These are phyloP conservation scores for Aegilops tauschii DNA, from an alignment of 176 grass and related monocot genomes.

Conservation along the genomic window DNA sequence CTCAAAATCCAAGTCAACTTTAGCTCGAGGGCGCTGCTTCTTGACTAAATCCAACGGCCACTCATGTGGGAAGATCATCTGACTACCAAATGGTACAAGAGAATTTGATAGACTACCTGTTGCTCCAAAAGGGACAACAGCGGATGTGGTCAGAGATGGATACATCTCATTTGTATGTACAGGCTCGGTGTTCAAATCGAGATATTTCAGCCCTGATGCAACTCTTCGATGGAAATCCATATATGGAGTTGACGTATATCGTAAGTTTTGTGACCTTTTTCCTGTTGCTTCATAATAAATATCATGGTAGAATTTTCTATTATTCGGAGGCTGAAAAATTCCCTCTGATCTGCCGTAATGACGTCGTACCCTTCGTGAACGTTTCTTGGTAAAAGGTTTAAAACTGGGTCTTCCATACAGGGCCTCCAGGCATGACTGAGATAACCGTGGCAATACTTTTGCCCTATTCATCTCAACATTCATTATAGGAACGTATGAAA, in stretches of 20 bases:
- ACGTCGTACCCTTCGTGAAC: constrained; percentile 30
- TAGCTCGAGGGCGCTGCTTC: constrained; percentile 52
- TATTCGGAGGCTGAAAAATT: constrained; percentile 4
- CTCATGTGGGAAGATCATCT: constrained; percentile 33
- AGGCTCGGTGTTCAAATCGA: constrained; percentile 42
- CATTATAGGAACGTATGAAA: constrained; percentile 19
- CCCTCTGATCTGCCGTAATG: constrained; percentile 20
- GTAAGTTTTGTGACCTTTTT: constrained; percentile 21
- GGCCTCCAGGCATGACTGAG: constrained; percentile 39
- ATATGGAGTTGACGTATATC: constrained; percentile 40
- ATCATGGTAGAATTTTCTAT: constrained; percentile 15
- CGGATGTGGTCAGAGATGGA: constrained; percentile 10
- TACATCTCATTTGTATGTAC: constrained; percentile 34
- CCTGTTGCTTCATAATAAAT: constrained; percentile 21
- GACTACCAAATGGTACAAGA: constrained; percentile 41
- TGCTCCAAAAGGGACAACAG: constrained; percentile 27
- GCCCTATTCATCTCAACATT: constrained; percentile 18
- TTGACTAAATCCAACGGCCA: constrained; percentile 32
- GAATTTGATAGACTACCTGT: constrained; percentile 27
- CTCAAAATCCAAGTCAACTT: constrained; percentile 73
- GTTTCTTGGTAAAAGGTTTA: constrained; percentile 56
- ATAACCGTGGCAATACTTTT: constrained; percentile 11
- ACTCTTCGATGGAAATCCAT: constrained; percentile 31
- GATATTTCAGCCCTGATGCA: constrained; percentile 33
- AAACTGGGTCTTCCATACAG: constrained; percentile 30